A percentile compares a stretch with the other conserved stretches of the same genome.
phyloP scores from a whole-genome alignment of 305 asterid species.

The Petunia hybrid region DNA sequence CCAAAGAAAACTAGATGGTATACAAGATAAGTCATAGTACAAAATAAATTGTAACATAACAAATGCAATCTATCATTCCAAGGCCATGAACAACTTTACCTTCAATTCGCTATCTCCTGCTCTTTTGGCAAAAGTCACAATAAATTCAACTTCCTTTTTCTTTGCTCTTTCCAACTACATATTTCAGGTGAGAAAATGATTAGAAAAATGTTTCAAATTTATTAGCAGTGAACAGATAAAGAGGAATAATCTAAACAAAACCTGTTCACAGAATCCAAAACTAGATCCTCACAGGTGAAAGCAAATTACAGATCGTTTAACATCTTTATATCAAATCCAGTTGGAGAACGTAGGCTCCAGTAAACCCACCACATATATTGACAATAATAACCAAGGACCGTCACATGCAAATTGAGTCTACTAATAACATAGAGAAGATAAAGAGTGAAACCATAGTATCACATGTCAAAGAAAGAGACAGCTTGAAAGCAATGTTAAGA shows the following conservation, averaged over 20 bases:
- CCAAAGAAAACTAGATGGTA: background rate
- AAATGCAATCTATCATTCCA: background rate
- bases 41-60: background rate
- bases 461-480: too few relatives aligned
- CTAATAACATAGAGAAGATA: too few relatives aligned
- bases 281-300: too few relatives aligned
- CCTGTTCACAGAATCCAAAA: constrained; percentile 92
- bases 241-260: constrained; percentile 40
- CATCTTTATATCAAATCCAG: too few relatives aligned
- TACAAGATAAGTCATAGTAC: background rate
- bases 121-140: constrained; percentile 96
- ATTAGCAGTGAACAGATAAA: background rate
- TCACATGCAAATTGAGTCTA: too few relatives aligned
- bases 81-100: constrained; percentile 47
- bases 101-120: constrained; percentile 98
- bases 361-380: too few relatives aligned
- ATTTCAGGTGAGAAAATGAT: constrained; percentile 34
- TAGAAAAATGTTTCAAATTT: background rate
- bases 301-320: too few relatives aligned
- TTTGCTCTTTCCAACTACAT: constrained; percentile 87
- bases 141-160: constrained; percentile 96
- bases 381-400: too few relatives aligned
- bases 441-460: too few relatives aligned
- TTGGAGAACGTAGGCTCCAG: too few relatives aligned
- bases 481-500: too few relatives aligned